These are phyloP conservation scores for Suhomyces chickasaworum DNA, from an alignment of 1,139 yeast genomes.

Conservation along the genomic window DNA sequence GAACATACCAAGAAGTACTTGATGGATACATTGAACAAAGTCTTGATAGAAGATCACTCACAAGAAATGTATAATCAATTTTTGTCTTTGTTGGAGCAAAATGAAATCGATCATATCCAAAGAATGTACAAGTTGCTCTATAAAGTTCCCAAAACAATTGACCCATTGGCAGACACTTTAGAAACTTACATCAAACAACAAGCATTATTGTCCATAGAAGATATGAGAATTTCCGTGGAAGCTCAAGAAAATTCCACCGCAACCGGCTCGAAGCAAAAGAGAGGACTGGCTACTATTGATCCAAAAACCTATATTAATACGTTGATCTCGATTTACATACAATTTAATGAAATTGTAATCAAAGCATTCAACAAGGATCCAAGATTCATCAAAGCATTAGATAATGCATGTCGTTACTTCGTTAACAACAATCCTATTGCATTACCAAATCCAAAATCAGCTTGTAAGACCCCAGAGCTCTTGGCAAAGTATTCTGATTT, in stretches of 20 bases:
- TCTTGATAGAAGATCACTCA: constrained; percentile 79
- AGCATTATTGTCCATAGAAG: constrained; percentile 69
- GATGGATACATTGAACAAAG: constrained; percentile 72
- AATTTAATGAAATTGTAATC: constrained; percentile 67
- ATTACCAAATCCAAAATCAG: constrained; percentile 51
- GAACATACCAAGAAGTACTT: constrained; percentile 82
- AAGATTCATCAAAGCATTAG: constrained; percentile 83
- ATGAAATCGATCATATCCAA: constrained; percentile 74
- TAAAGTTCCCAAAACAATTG: constrained; percentile 73
- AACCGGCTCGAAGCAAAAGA: constrained; percentile 19
- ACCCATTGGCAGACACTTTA: constrained; percentile 74
- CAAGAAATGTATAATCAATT: constrained; percentile 78
- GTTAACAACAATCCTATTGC: constrained; percentile 86
- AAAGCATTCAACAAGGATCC: constrained; percentile 75
- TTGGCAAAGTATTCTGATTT: constrained; percentile 89
- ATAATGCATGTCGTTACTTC: constrained; percentile 82
- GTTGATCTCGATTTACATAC: constrained; percentile 66
- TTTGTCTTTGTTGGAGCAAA: constrained; percentile 68
- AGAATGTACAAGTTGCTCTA: constrained; percentile 77
- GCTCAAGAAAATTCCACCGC: constrained; percentile 30
- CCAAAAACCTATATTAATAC: constrained; percentile 83
- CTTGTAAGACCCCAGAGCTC: constrained; percentile 80
- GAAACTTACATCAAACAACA: constrained; percentile 74
- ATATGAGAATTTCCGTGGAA: constrained; percentile 47
- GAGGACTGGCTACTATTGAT: constrained; percentile 46